Conservation (phyloP, 1,139 yeast genomes). For the Suhomyces kunorum region DNA sequence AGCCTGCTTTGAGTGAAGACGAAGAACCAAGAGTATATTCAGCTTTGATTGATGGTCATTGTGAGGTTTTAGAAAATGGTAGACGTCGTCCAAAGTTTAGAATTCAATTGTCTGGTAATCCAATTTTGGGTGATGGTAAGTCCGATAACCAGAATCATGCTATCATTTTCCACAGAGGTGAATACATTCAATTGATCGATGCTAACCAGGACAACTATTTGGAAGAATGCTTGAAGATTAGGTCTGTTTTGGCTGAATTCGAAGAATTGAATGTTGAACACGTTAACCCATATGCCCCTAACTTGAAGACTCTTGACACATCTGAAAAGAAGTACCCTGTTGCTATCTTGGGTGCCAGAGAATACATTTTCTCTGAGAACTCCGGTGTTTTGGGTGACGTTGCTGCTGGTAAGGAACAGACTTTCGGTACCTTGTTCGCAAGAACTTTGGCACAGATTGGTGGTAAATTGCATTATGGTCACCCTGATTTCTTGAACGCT, state of each 20-base stretch:
- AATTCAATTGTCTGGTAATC: conserved; percentile 97
- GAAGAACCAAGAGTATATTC: conserved; percentile 98
- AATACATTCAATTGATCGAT: conserved; percentile 95
- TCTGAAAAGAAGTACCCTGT: conserved; percentile 66
- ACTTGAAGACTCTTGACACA: conserved; percentile 45
- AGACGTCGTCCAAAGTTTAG: conserved; percentile 98
- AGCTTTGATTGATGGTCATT: conserved; percentile 96
- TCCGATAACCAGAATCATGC: conserved; percentile 99
- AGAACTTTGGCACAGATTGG: conserved; percentile 98
- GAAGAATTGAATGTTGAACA: conserved; percentile 92
- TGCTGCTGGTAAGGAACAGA: conserved; percentile 99
- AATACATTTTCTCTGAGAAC: conserved; percentile 97
- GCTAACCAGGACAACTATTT: conserved; percentile 98
- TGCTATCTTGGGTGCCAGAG: conserved; percentile 99
- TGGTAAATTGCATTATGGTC: conserved; percentile 99
- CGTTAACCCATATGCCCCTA: conserved; percentile 75
- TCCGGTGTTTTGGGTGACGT: conserved; percentile 99
- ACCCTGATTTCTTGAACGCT: conserved; percentile 97
- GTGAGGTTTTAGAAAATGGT: conserved; percentile 96
- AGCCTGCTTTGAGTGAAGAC: conserved; percentile 82
- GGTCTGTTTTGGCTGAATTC: conserved; percentile 96
- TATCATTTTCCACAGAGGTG: conserved; percentile 96
- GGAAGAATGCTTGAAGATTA: conserved; percentile 97
- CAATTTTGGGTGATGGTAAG: conserved; percentile 99
- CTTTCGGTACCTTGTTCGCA: conserved; percentile 97